phyloP scores from a whole-genome alignment of 208 protist species.

The Zelonia costaricensis region DNA sequence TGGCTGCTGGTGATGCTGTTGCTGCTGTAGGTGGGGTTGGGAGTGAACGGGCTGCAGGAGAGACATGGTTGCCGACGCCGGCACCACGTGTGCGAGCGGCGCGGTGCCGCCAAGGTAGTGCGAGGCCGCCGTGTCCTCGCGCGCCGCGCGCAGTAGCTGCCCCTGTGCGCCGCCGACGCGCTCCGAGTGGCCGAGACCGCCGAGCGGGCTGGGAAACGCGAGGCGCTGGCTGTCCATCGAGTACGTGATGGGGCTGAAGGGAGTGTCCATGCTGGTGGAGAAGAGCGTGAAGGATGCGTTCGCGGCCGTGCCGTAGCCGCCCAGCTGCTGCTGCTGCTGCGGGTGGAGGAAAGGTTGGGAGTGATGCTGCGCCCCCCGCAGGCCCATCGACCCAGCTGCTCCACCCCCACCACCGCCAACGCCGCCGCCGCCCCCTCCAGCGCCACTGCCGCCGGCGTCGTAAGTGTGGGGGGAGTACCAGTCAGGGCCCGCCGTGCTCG shows the following conservation, averaged over 20 bases:
- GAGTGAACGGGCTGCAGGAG: no score
- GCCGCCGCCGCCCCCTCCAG: no score
- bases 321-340: no score
- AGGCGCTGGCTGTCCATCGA: slow-evolving; percentile 59
- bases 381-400: no score
- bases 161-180: not conserved
- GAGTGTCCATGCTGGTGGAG: slow-evolving; percentile 75
- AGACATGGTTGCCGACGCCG: no score
- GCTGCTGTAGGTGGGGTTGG: no score
- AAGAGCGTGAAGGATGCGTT: slow-evolving; percentile 77
- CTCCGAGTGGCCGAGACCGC: slow-evolving; percentile 8
- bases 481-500: slow-evolving; percentile 19
- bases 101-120: slow-evolving; percentile 3
- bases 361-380: no score
- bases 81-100: no score
- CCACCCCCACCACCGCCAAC: not conserved
- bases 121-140: slow-evolving; percentile 1
- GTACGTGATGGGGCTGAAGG: slow-evolving; percentile 89
- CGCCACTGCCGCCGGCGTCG: slow-evolving; percentile 1
- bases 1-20: no score
- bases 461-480: slow-evolving; percentile 21
- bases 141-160: slow-evolving; percentile 18
- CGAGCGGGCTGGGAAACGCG: slow-evolving; percentile 13
- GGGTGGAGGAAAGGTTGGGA: no score
- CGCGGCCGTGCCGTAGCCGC: slow-evolving; percentile 5